Conservation (phyloP, 441 rosid species). For the Metrosideros polymorpha region DNA sequence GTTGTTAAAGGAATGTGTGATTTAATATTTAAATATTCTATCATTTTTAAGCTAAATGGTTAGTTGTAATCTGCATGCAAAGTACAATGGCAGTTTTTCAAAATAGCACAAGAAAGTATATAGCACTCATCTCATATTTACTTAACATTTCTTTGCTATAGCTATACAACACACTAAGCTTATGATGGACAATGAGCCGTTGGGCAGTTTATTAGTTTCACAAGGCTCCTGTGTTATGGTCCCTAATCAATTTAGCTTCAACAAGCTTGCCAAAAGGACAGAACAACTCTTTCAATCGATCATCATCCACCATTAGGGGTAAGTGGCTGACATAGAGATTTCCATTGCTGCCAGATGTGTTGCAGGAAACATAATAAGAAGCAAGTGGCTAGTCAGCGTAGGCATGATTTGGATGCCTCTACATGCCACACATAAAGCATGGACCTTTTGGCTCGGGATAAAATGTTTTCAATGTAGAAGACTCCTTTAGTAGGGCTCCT, state of each 20-base stretch:
- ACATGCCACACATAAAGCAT: conserved; percentile 4
- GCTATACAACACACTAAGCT: background rate
- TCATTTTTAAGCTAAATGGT: background rate
- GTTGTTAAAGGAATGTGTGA: too few relatives aligned
- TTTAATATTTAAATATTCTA: too few relatives aligned
- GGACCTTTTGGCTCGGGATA: background rate
- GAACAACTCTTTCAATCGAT: background rate
- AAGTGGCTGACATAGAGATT: background rate
- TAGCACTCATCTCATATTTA: background rate
- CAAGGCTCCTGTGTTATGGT: conserved; percentile 1
- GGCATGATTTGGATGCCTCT: conserved; percentile 7
- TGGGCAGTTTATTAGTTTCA: background rate
- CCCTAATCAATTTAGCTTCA: conserved; percentile 4
- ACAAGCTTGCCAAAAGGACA: conserved; percentile 6
- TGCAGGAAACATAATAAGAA: background rate
- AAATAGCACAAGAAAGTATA: background rate
- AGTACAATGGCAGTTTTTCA: background rate
- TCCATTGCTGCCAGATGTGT: background rate
- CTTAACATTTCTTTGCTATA: too few relatives aligned
- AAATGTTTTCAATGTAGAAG: background rate
- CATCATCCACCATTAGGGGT: background rate
- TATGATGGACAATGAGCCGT: background rate
- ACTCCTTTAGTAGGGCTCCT: conserved; percentile 8
- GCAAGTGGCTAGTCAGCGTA: background rate
- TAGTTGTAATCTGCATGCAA: background rate